Evolutionary conservation across 78 protist genomes (phyloP).

Genomic region (Emiliania huxleyi): DNA sequence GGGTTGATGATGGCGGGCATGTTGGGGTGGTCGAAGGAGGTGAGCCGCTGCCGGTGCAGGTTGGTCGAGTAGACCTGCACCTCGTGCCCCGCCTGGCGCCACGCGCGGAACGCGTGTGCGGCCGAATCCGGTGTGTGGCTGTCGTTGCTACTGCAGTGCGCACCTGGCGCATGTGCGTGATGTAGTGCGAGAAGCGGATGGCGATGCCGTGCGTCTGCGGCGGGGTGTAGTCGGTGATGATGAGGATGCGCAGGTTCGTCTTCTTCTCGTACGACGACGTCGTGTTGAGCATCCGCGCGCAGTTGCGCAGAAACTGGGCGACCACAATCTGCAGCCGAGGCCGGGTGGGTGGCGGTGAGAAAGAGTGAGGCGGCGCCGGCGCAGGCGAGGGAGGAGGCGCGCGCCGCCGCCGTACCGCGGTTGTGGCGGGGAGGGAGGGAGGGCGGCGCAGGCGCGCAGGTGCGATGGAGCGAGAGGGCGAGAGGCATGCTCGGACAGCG

Average conservation of each 20-base stretch:
- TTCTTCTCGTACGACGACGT: neutral
- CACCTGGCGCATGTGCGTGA: conserved; percentile 12
- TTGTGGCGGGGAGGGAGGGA: too few relatives aligned
- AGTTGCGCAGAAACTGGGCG: neutral
- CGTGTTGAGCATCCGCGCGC: neutral
- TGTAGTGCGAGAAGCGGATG: conserved; percentile 20
- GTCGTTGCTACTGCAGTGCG: too few relatives aligned
- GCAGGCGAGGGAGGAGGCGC: too few relatives aligned
- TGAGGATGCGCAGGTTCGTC: conserved; percentile 18
- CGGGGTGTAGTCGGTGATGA: conserved; percentile 32
- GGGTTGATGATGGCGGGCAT: conserved; percentile 26
- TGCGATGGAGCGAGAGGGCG: too few relatives aligned
- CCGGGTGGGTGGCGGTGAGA: too few relatives aligned
- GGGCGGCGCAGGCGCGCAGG: too few relatives aligned
- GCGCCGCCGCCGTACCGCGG: too few relatives aligned
- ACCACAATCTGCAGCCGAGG: too few relatives aligned
- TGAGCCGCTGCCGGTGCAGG: neutral
- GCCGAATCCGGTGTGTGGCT: too few relatives aligned
- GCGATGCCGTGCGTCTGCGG: conserved; percentile 49
- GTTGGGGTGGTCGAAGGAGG: conserved; percentile 31
- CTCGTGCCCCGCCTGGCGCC: neutral
- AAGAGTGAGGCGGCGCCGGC: too few relatives aligned
- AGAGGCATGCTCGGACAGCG: too few relatives aligned
- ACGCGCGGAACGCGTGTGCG: too few relatives aligned
- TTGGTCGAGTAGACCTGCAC: conserved; percentile 9